Evolutionary conservation across 1,139 yeast species (phyloP).

Genomic region (Protomyces arabidopsidicola): DNA sequence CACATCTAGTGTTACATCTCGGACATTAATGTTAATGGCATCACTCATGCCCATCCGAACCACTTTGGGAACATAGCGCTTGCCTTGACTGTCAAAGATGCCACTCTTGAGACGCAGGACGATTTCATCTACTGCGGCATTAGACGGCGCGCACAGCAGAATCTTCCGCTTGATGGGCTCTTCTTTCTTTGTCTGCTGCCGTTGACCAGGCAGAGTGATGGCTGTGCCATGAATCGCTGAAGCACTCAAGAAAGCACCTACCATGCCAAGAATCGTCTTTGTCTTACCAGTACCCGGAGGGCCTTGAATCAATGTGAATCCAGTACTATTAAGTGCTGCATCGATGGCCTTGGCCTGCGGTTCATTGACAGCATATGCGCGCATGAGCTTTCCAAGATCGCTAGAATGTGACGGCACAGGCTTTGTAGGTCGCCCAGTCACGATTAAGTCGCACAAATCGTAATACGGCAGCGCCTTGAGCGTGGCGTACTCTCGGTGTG

Average conservation of each 20-base stretch:
- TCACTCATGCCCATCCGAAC: slow-evolving; percentile 92
- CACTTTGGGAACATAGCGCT: slow-evolving; percentile 57
- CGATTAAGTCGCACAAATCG: slow-evolving; percentile 61
- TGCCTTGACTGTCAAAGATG: slow-evolving; percentile 48
- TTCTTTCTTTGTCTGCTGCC: slow-evolving; percentile 32
- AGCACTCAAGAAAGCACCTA: slow-evolving; percentile 65
- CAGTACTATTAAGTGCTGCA: slow-evolving; percentile 61
- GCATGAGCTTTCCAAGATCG: slow-evolving; percentile 35
- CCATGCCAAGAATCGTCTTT: slow-evolving; percentile 86
- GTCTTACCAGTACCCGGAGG: slow-evolving; percentile 99
- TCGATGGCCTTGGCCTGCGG: slow-evolving; percentile 89
- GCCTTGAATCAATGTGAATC: slow-evolving; percentile 91
- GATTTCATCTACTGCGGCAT: slow-evolving; percentile 97
- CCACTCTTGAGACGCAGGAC: slow-evolving; percentile 81
- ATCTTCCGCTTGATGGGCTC: slow-evolving; percentile 47
- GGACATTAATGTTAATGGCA: slow-evolving; percentile 76
- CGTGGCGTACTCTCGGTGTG: slow-evolving; percentile 88
- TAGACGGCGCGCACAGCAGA: slow-evolving; percentile 94
- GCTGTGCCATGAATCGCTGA: slow-evolving; percentile 37
- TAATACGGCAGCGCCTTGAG: slow-evolving; percentile 75
- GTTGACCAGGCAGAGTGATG: slow-evolving; percentile 43
- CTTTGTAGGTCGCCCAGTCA: slow-evolving; percentile 49
- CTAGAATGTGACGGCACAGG: slow-evolving; percentile 27
- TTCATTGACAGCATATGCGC: slow-evolving; percentile 59
- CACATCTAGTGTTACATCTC: slow-evolving; percentile 81